Base-by-base conservation (phyloP, 108 stramenopile species). In the Pseudonitzschia delicatissima region DNA sequence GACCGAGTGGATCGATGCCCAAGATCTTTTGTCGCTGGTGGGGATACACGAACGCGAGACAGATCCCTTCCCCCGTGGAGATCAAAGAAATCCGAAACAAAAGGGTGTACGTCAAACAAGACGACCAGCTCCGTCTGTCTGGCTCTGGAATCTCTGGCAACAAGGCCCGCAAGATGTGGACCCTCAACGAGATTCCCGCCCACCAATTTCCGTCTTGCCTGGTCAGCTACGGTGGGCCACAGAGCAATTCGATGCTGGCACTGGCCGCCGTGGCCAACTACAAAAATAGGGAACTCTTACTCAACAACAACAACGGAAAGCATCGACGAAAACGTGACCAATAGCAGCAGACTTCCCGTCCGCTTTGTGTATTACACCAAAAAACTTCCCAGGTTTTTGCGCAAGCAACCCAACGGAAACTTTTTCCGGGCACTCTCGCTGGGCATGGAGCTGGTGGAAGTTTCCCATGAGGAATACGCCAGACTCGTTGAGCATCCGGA, bases 231-330 rank as follows among this genome's bases (percentile, higher is more conserved):
- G 96, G 96, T 23, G 96, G 96, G 21, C 84, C 88, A 27, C 95
- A 97, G 69, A 86, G 84, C 34, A 97, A 97, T 80, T 91, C 96
- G 27, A 94, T 97, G 94, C 58, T 94, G 40, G 92, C 95, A 8
- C 55, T 97, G 32, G 95, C 96, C 9, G 95, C 94, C 15, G 66
- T 96, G 57, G 89, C 90, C 25, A 64, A 80, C 45, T 82, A 71
- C 34, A 88, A 87, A 58, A 88, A 88, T 79, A 47, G 61, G 72
- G 45, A 77, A 65, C 36, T 52, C 51, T 39, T 33, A 61, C 35
- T 3, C 17, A 40, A 0, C 5, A 50, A 39, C 33, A 40, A 27
- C 67, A 33, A 8, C 36, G 51, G 15, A 17, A 45, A 67, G 20
- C 50, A 57, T 13, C 1, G 39, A 50, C 28, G 18, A 23, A n/a